Percentiles rank a stretch among this genome's conserved stretches.
These are phyloP conservation scores for Carex cristatella DNA, from an alignment of 176 grass and related monocot species.

Conservation along the genomic window DNA sequence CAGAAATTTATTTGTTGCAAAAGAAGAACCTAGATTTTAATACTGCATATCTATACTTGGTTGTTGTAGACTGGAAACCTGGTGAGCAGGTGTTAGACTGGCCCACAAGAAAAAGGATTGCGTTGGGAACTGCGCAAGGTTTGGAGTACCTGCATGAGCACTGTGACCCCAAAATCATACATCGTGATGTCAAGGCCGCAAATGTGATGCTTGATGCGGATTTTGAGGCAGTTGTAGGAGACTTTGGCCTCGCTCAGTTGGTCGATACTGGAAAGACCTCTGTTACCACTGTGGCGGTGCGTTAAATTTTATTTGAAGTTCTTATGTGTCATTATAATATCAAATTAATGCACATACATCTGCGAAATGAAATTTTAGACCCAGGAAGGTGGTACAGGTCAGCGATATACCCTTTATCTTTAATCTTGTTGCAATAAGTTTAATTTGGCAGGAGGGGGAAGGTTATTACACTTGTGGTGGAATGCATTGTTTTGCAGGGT, in stretches of 20 bases:
- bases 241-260: constrained; percentile 20
- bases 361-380: not conserved
- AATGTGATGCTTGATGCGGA: constrained; percentile 18
- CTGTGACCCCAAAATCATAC: constrained; percentile 26
- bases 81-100: constrained; percentile 13
- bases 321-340: not conserved
- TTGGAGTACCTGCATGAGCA: constrained; percentile 25
- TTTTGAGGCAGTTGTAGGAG: constrained; percentile 24
- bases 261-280: constrained; percentile 20
- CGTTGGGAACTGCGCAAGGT: constrained; percentile 15
- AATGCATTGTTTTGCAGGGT: not conserved
- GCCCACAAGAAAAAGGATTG: constrained; percentile 12
- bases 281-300: constrained; percentile 7
- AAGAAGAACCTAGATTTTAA: not conserved
- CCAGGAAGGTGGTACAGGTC: not conserved
- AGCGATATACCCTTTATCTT: not conserved
- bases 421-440: not conserved
- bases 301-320: not conserved
- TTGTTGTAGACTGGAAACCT: constrained; percentile 8
- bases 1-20: not conserved
- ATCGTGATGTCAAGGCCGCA: constrained; percentile 21
- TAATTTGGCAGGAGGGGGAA: not conserved
- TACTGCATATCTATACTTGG: not conserved
- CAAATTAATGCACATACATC: not conserved
- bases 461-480: not conserved